These are phyloP conservation scores for Rubroshorea leprosula DNA, from an alignment of 345 rosid genomes.

Conservation along the genomic window DNA sequence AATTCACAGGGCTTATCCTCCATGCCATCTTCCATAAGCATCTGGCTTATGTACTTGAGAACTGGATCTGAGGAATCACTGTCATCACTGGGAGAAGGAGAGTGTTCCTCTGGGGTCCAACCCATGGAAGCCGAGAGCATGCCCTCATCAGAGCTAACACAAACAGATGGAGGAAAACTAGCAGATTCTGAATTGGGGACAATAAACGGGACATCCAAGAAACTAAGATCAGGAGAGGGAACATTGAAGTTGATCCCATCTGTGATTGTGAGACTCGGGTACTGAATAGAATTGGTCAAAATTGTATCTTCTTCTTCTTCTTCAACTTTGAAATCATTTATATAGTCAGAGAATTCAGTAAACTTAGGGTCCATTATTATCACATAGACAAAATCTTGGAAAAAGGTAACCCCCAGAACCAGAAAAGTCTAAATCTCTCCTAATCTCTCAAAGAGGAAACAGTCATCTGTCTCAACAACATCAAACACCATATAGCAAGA, in stretches of 20 bases:
- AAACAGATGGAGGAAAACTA: constrained; percentile 13
- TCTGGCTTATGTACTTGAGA: constrained; percentile 53
- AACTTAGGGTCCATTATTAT: constrained; percentile 17
- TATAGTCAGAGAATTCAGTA: constrained; percentile 15
- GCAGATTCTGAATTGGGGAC: constrained; percentile 17
- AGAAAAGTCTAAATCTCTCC: too few species aligned
- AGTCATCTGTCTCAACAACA: too few species aligned
- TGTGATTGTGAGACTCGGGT: constrained; percentile 11
- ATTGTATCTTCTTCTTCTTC: constrained; percentile 26
- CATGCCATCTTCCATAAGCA: constrained; percentile 67
- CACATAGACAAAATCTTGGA: too few species aligned
- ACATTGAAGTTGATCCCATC: constrained; percentile 27
- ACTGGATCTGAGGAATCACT: not conserved
- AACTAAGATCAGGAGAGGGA: constrained; percentile 12
- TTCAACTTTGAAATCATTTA: constrained; percentile 18
- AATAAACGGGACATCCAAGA: constrained; percentile 17
- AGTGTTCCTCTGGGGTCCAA: constrained; percentile 26
- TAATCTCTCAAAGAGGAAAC: too few species aligned
- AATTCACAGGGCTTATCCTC: constrained; percentile 58
- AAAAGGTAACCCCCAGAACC: too few species aligned
- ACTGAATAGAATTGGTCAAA: constrained; percentile 26
- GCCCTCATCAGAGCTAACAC: constrained; percentile 22
- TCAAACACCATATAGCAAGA: too few species aligned
- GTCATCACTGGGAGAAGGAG: too few species aligned
- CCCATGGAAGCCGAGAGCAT: constrained; percentile 15